Conservation (phyloP, 2,329 filamentous ascomycete genomes). For the Fusarium bactridioides region DNA sequence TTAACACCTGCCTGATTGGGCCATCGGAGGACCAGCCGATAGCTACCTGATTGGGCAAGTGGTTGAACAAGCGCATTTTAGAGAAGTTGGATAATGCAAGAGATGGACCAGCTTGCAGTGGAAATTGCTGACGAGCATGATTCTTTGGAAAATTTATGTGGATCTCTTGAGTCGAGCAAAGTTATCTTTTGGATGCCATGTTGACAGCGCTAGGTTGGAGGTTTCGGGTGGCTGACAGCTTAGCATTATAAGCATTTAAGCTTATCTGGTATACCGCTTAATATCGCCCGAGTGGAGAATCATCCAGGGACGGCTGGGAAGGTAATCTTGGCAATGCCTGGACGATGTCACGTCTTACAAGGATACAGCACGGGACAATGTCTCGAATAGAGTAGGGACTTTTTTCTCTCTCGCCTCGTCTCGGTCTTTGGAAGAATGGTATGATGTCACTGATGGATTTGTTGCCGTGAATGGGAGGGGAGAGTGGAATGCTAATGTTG, state of each 20-base stretch:
- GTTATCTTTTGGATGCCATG: neutral
- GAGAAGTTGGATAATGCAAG: neutral
- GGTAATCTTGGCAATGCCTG: neutral
- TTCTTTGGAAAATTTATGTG: neutral
- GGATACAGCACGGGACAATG: neutral
- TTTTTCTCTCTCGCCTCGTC: fast-evolving
- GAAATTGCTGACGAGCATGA: neutral
- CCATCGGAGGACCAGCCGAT: neutral
- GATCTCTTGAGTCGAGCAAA: neutral
- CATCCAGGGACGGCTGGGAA: fast-evolving
- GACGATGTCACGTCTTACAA: neutral
- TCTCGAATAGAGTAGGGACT: neutral
- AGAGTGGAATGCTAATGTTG: neutral
- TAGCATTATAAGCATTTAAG: neutral
- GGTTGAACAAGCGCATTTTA: fast-evolving
- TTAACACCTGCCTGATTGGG: neutral
- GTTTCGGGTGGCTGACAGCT: neutral
- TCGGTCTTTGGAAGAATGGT: neutral
- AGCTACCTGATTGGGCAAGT: neutral
- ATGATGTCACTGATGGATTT: neutral
- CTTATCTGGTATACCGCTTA: neutral
- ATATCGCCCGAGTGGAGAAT: neutral
- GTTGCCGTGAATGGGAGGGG: neutral
- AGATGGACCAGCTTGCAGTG: fast-evolving
- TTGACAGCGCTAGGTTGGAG: neutral